A percentile compares a stretch with the other conserved stretches of the same genome.
phyloP scores from a whole-genome alignment of 2,329 filamentous ascomycete species.

The Colletotrichum lini region DNA sequence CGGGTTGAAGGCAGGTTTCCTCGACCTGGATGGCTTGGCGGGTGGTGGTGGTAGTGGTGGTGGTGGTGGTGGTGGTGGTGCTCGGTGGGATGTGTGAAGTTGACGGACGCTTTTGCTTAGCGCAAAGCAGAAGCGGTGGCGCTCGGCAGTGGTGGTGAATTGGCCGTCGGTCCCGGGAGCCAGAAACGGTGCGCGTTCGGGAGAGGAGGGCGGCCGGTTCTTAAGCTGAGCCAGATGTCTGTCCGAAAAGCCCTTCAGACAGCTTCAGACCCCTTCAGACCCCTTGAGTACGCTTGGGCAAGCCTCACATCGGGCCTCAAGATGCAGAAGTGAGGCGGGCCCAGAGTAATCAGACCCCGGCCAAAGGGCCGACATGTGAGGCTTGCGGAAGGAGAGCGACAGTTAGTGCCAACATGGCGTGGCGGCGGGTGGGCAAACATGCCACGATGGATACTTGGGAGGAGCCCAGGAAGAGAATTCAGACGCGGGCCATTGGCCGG shows the following conservation, averaged over 20 bases:
- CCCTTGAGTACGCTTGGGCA: conserved; percentile 8
- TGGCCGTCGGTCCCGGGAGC: conserved; percentile 17
- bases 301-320: conserved; percentile 30
- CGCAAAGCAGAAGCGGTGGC: neutral
- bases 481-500: conserved; percentile 15
- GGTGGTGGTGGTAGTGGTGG: neutral
- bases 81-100: neutral
- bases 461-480: neutral
- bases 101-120: too few relatives aligned
- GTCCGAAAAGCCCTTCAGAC: neutral
- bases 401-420: conserved; percentile 22
- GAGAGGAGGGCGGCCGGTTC: conserved; percentile 27
- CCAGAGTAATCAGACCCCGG: conserved; percentile 30
- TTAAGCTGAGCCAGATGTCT: conserved; percentile 30
- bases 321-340: conserved; percentile 28
- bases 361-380: conserved; percentile 15
- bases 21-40: conserved; percentile 17
- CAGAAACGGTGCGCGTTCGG: conserved; percentile 21
- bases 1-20: conserved; percentile 15
- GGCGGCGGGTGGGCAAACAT: conserved; percentile 33
- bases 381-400: conserved; percentile 15
- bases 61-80: neutral
- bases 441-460: conserved; percentile 29
- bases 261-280: neutral
- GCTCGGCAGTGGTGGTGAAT: neutral